Evolutionary conservation across 2,329 filamentous ascomycete genomes (phyloP), one percentile per base, ranked within the genome.

Genomic region (Beauveria brongniartii): DNA sequence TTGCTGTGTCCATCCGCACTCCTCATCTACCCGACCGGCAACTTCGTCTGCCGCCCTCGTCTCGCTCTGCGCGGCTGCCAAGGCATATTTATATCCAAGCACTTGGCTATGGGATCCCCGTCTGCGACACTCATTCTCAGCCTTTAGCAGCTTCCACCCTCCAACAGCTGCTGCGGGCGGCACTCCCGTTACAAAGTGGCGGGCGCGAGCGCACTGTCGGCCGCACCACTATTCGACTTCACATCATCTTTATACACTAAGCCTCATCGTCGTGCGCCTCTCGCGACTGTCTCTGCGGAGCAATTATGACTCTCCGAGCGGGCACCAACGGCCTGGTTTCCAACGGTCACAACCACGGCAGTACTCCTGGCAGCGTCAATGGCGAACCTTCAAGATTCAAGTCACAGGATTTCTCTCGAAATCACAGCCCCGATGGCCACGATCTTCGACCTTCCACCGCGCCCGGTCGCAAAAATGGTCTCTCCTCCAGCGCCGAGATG

Each of bases 391-490:
- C 59, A 37, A 54, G 44, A 24, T 61, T 61, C 59, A 61, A 26
- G 8, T 51, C 59, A 8, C 59, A 57, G 40, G 24, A 55, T 14
- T 44, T 51, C 59, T 50, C 44, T 16, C 44, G 59, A 40, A 54
- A 60, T 41, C 59, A 55, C 28, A 52, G 37, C 53, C 59, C 53
- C 22, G 59, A 57, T 26, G 46, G 40, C 40, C 24, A 30, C 40
- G 73, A 75, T 57, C 71, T 68, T 59, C 77, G 79, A 16, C 78
- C 78, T 24, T 77, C 75, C 7, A 81, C 74, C 62, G 79, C 77
- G 5, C 78, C 79, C 0, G 76, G 74, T 20, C 74, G 74, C 60
- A 76, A 78, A 50, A 73, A 75, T 64, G 72, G 70, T 62, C 55
- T 65, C 16, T 60, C 66, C 46, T 52, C 63, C 41, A 59, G 66